Evolutionary conservation across 768 basidiomycete species (phyloP), one percentile per base, ranked within the genome.

Genomic region (Pleurotus giganteus): DNA sequence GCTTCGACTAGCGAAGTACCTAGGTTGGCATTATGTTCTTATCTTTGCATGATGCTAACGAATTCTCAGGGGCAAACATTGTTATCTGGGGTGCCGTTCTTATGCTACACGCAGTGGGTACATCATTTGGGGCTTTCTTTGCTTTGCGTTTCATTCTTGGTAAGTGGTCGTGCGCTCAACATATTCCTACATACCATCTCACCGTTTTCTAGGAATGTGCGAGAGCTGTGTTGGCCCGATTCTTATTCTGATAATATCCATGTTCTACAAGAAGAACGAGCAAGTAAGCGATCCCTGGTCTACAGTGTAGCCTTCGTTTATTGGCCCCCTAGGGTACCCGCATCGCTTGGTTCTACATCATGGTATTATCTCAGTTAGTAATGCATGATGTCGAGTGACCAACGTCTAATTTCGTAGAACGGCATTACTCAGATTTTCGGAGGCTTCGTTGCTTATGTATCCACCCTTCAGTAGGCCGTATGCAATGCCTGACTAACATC

Each of bases 201-300:
- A 39, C 50, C 9, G 17, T 28, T 21, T 4, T 34, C 7, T 29
- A 86, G 84, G 85, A 34, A 84, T 86, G 85, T 81, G 81, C 62
- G 85, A 88, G 65, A 77, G 76, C 58, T 85, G 84, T 60, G 85
- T 86, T 12, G 77, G 82, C 4, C 85, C 85, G 0, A 82, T 76
- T 60, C 69, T 86, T 23, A 81, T 87, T 65, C 68, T 85, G 47
- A 76, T 86, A 31, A 76, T 85, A 36, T 79, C 82, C 7, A 83
- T 85, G 79, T 86, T 85, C 62, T 86, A 85, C 69, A 83, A 81
- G 72, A 86, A 85, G 67, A 71, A 83, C 47, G 85, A 86, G 59
- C 84, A 86, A 71, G 80, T 75, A 13, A 17, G 49, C 19, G 39
- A 32, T 60, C 6, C 15, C 6, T 21, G 4, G 17, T 5, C 39